phyloP scores from a whole-genome alignment of 257 asterid species.

The Prunella vulgaris region DNA sequence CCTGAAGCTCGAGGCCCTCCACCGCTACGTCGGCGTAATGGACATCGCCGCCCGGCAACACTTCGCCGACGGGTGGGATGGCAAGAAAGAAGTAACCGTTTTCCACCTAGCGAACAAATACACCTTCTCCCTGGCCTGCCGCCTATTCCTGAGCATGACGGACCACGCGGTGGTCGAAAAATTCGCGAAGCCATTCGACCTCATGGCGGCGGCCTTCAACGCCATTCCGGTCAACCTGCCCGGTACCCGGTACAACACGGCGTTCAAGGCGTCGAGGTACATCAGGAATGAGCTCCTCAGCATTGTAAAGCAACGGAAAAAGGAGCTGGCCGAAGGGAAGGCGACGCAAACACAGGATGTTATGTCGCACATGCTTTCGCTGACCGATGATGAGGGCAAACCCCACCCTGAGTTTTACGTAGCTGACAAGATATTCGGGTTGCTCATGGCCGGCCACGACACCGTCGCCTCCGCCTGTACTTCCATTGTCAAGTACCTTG shows the following conservation, averaged over 20 bases:
- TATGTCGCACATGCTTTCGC: slow-evolving; percentile 49
- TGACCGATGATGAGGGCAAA: slow-evolving; percentile 48
- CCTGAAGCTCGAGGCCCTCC: slow-evolving; percentile 57
- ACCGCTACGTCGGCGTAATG: slow-evolving; percentile 57
- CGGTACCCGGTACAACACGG: slow-evolving; percentile 43
- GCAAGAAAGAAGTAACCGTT: slow-evolving; percentile 27
- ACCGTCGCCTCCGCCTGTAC: slow-evolving; percentile 60
- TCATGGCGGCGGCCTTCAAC: slow-evolving; percentile 41
- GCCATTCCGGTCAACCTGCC: slow-evolving; percentile 52
- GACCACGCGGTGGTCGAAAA: slow-evolving; percentile 38
- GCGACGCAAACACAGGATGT: slow-evolving; percentile 58
- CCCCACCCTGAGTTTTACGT: slow-evolving; percentile 43
- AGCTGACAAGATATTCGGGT: slow-evolving; percentile 47
- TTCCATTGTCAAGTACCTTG: slow-evolving; percentile 45
- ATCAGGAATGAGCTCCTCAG: slow-evolving; percentile 40
- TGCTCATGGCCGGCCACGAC: slow-evolving; percentile 59
- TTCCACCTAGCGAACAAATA: slow-evolving; percentile 42
- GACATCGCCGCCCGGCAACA: slow-evolving; percentile 40
- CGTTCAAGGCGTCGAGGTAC: slow-evolving; percentile 48
- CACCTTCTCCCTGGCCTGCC: slow-evolving; percentile 52
- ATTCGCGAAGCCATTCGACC: slow-evolving; percentile 41
- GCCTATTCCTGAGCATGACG: slow-evolving; percentile 42
- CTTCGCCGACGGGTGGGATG: slow-evolving; percentile 47
- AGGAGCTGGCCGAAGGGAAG: slow-evolving; percentile 40
- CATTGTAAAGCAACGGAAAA: slow-evolving; percentile 40